phyloP scores from a whole-genome alignment of 371 early-diverging fungal species.

The Lichtheimia hyalospora region DNA sequence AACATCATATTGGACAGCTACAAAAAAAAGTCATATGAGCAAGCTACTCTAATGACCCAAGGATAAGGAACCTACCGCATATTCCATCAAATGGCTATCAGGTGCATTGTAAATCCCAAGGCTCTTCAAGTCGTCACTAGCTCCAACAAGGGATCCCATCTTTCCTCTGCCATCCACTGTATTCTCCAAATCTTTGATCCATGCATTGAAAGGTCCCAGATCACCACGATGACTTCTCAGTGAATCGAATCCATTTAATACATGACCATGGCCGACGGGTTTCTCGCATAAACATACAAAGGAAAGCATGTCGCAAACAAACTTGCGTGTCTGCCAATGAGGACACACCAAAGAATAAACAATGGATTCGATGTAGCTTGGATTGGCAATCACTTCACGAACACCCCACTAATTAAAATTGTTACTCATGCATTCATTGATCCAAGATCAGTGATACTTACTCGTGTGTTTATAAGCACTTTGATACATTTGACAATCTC shows the following conservation, averaged over 20 bases:
- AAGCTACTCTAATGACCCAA: neutral
- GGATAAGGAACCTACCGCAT: slow-evolving; percentile 50
- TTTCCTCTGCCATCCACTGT: slow-evolving; percentile 74
- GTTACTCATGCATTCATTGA: neutral
- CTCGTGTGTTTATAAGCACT: slow-evolving; percentile 61
- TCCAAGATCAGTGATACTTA: slow-evolving; percentile 13
- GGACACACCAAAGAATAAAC: slow-evolving; percentile 73
- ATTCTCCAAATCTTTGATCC: slow-evolving; percentile 67
- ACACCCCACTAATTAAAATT: slow-evolving; percentile 58
- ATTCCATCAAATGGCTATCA: slow-evolving; percentile 66
- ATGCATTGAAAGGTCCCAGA: slow-evolving; percentile 64
- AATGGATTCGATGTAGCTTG: slow-evolving; percentile 57
- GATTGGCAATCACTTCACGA: slow-evolving; percentile 63
- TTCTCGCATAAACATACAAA: slow-evolving; percentile 71
- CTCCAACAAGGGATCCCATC: slow-evolving; percentile 72
- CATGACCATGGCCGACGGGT: slow-evolving; percentile 66
- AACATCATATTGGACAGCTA: slow-evolving; percentile 81
- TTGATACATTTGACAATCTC: slow-evolving; percentile 76
- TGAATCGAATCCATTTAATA: slow-evolving; percentile 50
- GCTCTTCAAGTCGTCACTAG: slow-evolving; percentile 63
- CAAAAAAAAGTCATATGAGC: neutral
- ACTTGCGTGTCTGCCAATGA: slow-evolving; percentile 64
- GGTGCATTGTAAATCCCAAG: slow-evolving; percentile 53
- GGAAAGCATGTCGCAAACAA: slow-evolving; percentile 69
- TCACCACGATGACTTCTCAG: slow-evolving; percentile 47